Evolutionary conservation across 2,329 filamentous ascomycete genomes (phyloP).

Genomic region (Epichloe gansuensis): DNA sequence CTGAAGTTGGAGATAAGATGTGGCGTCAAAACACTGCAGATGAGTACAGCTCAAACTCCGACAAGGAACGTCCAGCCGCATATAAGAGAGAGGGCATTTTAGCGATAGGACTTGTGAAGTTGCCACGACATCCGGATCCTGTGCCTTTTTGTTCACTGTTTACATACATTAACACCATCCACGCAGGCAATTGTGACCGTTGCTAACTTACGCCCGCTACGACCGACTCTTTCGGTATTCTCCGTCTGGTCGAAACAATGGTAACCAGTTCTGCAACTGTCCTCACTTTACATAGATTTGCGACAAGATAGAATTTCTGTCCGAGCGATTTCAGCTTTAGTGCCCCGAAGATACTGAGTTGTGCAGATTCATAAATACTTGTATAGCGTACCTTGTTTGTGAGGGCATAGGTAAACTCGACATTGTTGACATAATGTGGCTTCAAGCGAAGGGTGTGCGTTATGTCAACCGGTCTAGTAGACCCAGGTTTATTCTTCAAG

Average conservation of each 20-base stretch:
- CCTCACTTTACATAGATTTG: conserved; percentile 65
- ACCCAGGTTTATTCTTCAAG: conserved; percentile 90
- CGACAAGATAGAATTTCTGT: conserved; percentile 60
- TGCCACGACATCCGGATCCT: conserved; percentile 79
- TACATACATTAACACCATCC: conserved; percentile 1
- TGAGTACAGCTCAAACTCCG: conserved; percentile 72
- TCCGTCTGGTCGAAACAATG: conserved; percentile 51
- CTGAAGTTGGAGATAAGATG: conserved; percentile 83
- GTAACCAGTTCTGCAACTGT: conserved; percentile 60
- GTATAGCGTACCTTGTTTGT: conserved; percentile 63
- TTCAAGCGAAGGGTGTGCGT: conserved; percentile 63
- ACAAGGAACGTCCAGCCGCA: conserved; percentile 68
- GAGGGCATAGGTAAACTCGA: conserved; percentile 84
- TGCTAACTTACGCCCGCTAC: conserved; percentile 53
- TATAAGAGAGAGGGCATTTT: conserved; percentile 83
- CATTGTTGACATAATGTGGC: conserved; percentile 57
- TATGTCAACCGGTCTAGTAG: conserved; percentile 86
- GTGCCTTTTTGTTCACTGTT: conserved; percentile 65
- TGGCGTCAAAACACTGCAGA: conserved; percentile 89
- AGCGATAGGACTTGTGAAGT: conserved; percentile 82
- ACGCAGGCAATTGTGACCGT: conserved; percentile 17
- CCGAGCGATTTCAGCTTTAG: conserved; percentile 9
- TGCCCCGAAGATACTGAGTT: background rate
- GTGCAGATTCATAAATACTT: conserved; percentile 1
- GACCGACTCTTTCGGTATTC: conserved; percentile 71